phyloP scores from a whole-genome alignment of 202 grass and related monocot genomes.

The Bolboschoenoplectus hybrid region DNA sequence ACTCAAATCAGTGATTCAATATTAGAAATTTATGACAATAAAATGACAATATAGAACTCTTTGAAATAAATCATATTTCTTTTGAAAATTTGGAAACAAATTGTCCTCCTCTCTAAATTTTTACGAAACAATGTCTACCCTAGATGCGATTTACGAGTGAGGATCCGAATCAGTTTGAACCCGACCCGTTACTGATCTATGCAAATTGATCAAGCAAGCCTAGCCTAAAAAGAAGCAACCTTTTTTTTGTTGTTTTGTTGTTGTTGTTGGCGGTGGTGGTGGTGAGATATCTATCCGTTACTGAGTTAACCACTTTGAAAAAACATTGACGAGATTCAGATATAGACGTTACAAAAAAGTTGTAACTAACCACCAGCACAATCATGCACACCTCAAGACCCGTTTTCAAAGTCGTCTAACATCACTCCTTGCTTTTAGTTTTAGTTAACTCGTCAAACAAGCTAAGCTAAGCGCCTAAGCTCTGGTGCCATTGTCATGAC shows the following conservation, averaged over 20 bases:
- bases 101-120: too few relatives aligned
- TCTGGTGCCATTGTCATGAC: too few relatives aligned
- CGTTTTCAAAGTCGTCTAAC: constrained; percentile 38
- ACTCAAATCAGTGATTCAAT: too few relatives aligned
- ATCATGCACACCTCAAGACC: constrained; percentile 21
- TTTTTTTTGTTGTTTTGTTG: neutral
- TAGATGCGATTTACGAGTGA: neutral
- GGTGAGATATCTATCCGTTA: neutral
- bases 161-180: neutral
- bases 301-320: constrained; percentile 9
- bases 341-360: neutral
- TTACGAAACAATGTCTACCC: too few relatives aligned
- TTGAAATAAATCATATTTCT: too few relatives aligned
- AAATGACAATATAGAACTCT: too few relatives aligned
- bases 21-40: too few relatives aligned
- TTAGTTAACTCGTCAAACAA: constrained; percentile 28
- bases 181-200: neutral
- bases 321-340: constrained; percentile 13
- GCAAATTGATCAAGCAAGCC: neutral
- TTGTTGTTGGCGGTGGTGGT: too few relatives aligned
- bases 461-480: neutral
- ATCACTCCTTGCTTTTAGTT: constrained; percentile 27
- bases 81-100: too few relatives aligned
- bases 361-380: neutral
- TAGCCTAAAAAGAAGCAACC: neutral